A percentile compares a stretch with the other conserved stretches of the same genome.
These are phyloP conservation scores for Coffea eugenioides DNA, from an alignment of 257 asterid species.

Conservation along the genomic window DNA sequence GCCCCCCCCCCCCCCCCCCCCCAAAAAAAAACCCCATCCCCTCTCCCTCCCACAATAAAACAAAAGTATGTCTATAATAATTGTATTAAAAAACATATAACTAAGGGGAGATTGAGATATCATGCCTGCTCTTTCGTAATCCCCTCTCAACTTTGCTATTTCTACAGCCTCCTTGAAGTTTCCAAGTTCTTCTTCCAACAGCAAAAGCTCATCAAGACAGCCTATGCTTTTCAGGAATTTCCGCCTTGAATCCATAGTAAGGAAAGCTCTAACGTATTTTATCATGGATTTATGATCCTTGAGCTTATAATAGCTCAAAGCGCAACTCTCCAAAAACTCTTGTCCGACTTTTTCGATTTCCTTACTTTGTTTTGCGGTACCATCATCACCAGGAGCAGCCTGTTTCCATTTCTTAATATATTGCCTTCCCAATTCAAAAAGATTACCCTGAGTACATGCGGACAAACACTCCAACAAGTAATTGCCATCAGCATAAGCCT, in stretches of 20 bases:
- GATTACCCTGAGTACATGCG: constrained; percentile 41
- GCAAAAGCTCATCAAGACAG: constrained; percentile 45
- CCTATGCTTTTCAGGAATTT: constrained; percentile 40
- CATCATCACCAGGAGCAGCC: constrained; percentile 1
- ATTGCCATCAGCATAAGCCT: constrained; percentile 42
- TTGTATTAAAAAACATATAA: no score
- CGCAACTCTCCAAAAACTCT: constrained; percentile 46
- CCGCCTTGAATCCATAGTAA: constrained; percentile 38
- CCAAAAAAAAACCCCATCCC: background rate
- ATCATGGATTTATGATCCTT: constrained; percentile 39
- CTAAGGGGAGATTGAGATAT: background rate
- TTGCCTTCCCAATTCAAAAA: constrained; percentile 42
- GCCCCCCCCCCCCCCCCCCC: no score
- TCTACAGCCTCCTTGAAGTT: constrained; percentile 57
- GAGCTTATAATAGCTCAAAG: constrained; percentile 23
- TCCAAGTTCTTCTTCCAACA: constrained; percentile 50
- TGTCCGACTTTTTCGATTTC: constrained; percentile 38
- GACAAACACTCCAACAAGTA: constrained; percentile 47
- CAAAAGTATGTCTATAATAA: no score
- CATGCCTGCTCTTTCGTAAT: constrained; percentile 59
- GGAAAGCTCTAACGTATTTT: constrained; percentile 50
- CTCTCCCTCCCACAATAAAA: no score
- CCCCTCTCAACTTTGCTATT: constrained; percentile 41
- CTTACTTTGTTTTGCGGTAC: background rate
- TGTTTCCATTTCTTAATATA: constrained; percentile 57